These are phyloP conservation scores for Alternaria metachromatica DNA, from an alignment of 2,329 filamentous ascomycete genomes.

Conservation along the genomic window DNA sequence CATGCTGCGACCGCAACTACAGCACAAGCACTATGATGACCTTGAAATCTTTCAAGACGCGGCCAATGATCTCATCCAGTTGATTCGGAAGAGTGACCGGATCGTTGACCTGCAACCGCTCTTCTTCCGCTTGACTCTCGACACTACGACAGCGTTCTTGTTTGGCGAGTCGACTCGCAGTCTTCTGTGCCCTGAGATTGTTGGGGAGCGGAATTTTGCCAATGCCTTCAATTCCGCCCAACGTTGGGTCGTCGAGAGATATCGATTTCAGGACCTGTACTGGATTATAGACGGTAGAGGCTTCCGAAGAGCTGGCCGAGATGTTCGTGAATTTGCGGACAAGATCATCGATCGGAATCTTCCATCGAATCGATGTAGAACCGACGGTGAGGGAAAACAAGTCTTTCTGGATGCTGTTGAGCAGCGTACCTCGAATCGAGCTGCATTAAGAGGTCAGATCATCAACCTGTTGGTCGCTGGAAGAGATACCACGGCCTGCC, in stretches of 20 bases:
- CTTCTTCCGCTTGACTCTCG: slow-evolving; percentile 49
- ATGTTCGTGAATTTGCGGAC: not conserved
- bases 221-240: not conserved
- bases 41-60: not conserved
- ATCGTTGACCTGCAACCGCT: slow-evolving; percentile 44
- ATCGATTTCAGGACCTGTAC: not conserved
- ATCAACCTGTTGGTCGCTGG: slow-evolving; percentile 82
- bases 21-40: not conserved
- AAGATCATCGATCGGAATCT: not conserved
- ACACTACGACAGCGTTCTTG: slow-evolving; percentile 43
- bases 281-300: not conserved
- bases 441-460: slow-evolving; percentile 71
- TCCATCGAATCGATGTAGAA: not conserved
- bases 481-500: slow-evolving; percentile 83
- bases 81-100: not conserved
- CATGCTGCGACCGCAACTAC: not conserved
- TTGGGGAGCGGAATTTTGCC: not conserved
- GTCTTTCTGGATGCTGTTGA: slow-evolving; percentile 28
- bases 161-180: slow-evolving; percentile 32
- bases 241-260: not conserved
- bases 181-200: not conserved
- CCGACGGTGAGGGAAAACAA: slow-evolving; percentile 7
- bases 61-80: not conserved
- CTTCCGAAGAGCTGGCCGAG: not conserved
- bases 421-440: slow-evolving; percentile 4